These are phyloP conservation scores for Plantago major DNA, from an alignment of 257 asterid genomes.

Conservation along the genomic window DNA sequence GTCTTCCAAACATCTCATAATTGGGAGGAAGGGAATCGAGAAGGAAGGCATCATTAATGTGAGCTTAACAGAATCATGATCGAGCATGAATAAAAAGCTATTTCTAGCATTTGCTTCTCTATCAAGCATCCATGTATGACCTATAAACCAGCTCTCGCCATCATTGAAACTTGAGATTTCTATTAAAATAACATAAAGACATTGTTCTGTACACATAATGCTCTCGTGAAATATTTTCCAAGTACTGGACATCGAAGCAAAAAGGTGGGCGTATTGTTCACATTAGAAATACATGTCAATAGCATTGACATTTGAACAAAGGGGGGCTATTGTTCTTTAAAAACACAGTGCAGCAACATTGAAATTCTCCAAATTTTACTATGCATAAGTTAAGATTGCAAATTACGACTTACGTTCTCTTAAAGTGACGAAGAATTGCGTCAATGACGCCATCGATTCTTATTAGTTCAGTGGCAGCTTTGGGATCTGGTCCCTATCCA, in stretches of 20 bases:
- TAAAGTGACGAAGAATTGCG: conserved; percentile 74
- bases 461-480: conserved; percentile 80
- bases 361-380: conserved; percentile 11
- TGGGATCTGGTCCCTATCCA: conserved; percentile 76
- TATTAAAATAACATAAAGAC: no score
- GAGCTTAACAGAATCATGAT: not conserved
- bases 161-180: not conserved
- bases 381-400: conserved; percentile 4
- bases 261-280: no score
- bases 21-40: not conserved
- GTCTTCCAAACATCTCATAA: not conserved
- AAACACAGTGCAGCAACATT: conserved; percentile 2
- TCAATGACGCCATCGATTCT: conserved; percentile 72
- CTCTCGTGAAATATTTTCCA: no score
- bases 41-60: no score
- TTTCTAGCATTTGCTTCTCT: conserved; percentile 7
- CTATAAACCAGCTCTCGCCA: conserved; percentile 2
- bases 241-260: no score
- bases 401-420: conserved; percentile 61
- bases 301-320: conserved; percentile 3
- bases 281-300: not conserved
- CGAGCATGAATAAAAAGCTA: not conserved
- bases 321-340: conserved; percentile 6
- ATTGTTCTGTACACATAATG: no score
- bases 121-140: conserved; percentile 8